Conservation (phyloP, 805 yeast species). For the Wickerhamiella vanderwaltii region DNA sequence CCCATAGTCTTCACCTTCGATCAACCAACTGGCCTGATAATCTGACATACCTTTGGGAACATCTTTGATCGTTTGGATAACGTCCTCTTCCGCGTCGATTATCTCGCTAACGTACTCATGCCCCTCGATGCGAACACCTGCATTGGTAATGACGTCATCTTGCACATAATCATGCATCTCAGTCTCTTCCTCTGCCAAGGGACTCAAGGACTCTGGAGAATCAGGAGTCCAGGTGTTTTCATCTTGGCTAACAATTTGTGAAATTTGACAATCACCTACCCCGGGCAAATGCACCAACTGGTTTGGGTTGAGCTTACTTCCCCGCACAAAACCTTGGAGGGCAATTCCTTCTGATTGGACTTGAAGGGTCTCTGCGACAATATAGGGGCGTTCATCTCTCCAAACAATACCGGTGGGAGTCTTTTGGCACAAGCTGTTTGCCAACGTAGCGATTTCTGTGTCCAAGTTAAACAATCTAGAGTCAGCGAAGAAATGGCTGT, state of each 20-base stretch:
- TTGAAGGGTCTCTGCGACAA: constrained; percentile 56
- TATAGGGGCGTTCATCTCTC: constrained; percentile 88
- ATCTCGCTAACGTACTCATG: constrained; percentile 36
- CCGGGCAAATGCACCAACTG: constrained; percentile 79
- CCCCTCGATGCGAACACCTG: constrained; percentile 48
- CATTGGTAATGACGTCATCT: constrained; percentile 23
- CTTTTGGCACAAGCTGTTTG: constrained; percentile 70
- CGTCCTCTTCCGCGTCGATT: constrained; percentile 26
- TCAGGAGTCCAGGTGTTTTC: constrained; percentile 24
- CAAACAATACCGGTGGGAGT: constrained; percentile 76
- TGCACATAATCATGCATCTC: constrained; percentile 26
- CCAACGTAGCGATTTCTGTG: constrained; percentile 60
- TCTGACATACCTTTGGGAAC: constrained; percentile 64
- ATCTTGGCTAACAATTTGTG: constrained; percentile 40
- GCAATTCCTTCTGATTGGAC: constrained; percentile 37
- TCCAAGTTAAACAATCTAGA: constrained; percentile 58
- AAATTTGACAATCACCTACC: constrained; percentile 75
- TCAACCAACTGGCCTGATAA: constrained; percentile 64
- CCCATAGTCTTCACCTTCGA: constrained; percentile 34
- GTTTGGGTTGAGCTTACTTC: constrained; percentile 54
- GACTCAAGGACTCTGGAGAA: constrained; percentile 24
- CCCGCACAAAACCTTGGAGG: constrained; percentile 78
- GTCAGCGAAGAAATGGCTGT: constrained; percentile 66
- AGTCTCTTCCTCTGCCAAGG: constrained; percentile 17
- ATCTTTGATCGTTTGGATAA: constrained; percentile 27